Evolutionary conservation across 2,329 filamentous ascomycete genomes (phyloP), one percentile per base, ranked within the genome.

Genomic region (Aureobasidium sp.): DNA sequence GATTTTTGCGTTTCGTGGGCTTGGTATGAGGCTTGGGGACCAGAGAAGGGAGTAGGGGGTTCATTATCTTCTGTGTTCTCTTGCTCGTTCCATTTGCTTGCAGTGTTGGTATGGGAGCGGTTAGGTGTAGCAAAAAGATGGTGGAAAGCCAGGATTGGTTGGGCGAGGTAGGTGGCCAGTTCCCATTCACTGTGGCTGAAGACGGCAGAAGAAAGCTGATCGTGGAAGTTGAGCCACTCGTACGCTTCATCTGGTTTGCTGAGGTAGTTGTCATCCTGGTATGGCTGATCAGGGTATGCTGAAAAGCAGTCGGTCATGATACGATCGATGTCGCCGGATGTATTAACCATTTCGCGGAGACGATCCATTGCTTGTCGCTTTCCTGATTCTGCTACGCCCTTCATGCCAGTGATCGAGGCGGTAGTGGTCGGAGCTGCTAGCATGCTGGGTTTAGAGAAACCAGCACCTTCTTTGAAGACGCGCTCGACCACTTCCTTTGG

Each of bases 191-290:
- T 93, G 63, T 84, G 87, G n/a, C 85, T 79, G 71, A 87, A 95
- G 1, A 97, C 82, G 42, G 87, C 85, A 0, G 87, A 86, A 27
- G 90, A 91, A 65, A 96, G 86, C 0, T 80, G 79, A 69, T 97
- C 94, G 74, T 97, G 90, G 75, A 99, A 97, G 73, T 95, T 82
- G 61, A 99, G 83, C 94, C 94, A 99, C 70, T 97, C 93, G 73
- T 96, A 96, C 0, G 90, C 90, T 1, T 83, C 78, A 67, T 88
- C 86, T 0, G 95, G 95, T 71, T 99, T 99, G 37, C 87, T 89
- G 36, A 99, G 85, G 67, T 90, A 88, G 0, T 87, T 88, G 74
- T 99, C 94, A 72, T 99, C 94, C 76, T 97, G 95, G 75, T 89
- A 99, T 23, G 91, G 87, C 68, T 91, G 89, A 46, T 85, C 86